Conservation (phyloP, 768 basidiomycete species). For the Rhizopogon salebrosus region DNA sequence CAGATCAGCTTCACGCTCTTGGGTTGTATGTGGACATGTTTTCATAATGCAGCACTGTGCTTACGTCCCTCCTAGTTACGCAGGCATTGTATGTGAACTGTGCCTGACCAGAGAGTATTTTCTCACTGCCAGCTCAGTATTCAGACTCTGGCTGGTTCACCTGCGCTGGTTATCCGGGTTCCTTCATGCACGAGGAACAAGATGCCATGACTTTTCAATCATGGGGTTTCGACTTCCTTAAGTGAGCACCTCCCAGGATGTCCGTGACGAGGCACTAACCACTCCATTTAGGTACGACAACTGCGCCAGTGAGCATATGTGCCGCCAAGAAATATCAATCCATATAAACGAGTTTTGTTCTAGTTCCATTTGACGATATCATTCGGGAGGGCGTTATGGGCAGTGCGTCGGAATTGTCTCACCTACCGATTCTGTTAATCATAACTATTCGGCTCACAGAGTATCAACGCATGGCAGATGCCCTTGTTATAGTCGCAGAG, state of each 20-base stretch:
- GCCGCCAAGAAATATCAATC: neutral
- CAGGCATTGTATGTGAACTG: constrained; percentile 48
- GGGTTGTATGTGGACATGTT: constrained; percentile 41
- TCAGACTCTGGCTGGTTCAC: constrained; percentile 68
- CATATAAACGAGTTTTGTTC: neutral
- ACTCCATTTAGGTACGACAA: constrained; percentile 46
- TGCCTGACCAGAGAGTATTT: neutral
- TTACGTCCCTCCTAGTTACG: constrained; percentile 32
- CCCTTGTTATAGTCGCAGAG: constrained; percentile 42
- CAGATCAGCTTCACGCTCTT: constrained; percentile 46
- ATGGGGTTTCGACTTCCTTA: constrained; percentile 63
- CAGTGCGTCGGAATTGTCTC: constrained; percentile 30
- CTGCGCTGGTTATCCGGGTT: constrained; percentile 56
- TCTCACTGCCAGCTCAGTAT: constrained; percentile 34
- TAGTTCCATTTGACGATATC: constrained; percentile 53
- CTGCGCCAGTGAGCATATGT: constrained; percentile 39
- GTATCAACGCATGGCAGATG: constrained; percentile 55
- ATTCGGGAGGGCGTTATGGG: constrained; percentile 49
- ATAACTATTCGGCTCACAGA: constrained; percentile 29
- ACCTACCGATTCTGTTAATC: neutral
- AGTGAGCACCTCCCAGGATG: constrained; percentile 32
- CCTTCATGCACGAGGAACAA: constrained; percentile 55
- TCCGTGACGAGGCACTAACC: neutral
- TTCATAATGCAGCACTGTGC: neutral
- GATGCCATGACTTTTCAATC: constrained; percentile 52